A percentile compares a stretch with the other conserved stretches of the same genome.
Conservation (phyloP, 176 grass and related monocot genomes). For the Rhipidocladum racemiflorum region DNA sequence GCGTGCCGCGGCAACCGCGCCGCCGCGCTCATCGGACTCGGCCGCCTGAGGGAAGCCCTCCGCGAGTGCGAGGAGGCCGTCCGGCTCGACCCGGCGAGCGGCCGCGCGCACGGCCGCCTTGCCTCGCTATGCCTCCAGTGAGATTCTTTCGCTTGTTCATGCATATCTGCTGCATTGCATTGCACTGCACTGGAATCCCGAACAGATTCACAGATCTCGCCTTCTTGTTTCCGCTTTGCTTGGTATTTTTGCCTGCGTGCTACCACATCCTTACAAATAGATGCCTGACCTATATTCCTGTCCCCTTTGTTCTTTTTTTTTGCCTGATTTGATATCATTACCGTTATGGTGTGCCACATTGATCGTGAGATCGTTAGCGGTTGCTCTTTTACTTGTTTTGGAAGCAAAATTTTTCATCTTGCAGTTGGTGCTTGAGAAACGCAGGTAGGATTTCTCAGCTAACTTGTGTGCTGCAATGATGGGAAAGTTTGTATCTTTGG, state of each 20-base stretch:
- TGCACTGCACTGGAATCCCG: neutral
- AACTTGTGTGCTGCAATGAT: neutral
- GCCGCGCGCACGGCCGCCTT: constrained; percentile 48
- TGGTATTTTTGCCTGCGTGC: neutral
- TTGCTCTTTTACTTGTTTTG: constrained; percentile 6
- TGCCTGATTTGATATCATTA: constrained; percentile 23
- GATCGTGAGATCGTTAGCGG: neutral
- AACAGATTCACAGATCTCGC: constrained; percentile 34
- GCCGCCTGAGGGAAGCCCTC: constrained; percentile 46
- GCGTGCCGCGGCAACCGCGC: constrained; percentile 59
- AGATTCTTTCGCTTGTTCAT: neutral
- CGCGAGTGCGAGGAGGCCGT: constrained; percentile 62
- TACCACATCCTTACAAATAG: neutral
- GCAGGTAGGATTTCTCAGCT: neutral
- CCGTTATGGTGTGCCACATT: neutral
- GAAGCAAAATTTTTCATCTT: constrained; percentile 28
- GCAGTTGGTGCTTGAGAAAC: neutral
- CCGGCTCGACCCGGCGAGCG: constrained; percentile 51
- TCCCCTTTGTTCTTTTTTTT: neutral
- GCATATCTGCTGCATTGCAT: neutral
- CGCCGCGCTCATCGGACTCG: constrained; percentile 56
- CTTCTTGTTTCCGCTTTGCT: constrained; percentile 4
- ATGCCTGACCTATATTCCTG: neutral
- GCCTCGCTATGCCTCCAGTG: constrained; percentile 54
- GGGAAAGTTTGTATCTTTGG: constrained; percentile 13